phyloP scores from a whole-genome alignment of 2,329 filamentous ascomycete genomes.

The Penicillium griseofulvum region DNA sequence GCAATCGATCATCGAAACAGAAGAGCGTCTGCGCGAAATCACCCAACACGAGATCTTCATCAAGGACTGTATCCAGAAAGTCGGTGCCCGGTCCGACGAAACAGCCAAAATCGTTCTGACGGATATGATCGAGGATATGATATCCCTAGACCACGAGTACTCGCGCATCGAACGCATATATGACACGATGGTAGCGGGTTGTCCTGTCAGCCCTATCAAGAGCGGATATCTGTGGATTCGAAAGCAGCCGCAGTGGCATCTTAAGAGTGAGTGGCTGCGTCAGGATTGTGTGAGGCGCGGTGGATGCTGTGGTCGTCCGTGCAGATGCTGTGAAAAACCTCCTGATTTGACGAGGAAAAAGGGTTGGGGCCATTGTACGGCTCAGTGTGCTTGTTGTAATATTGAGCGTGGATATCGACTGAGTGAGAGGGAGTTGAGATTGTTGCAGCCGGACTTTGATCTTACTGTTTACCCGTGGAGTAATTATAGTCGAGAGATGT shows the following conservation, averaged over 20 bases:
- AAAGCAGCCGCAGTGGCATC: constrained; percentile 4
- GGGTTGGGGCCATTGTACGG: constrained; percentile 8
- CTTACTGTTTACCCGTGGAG: constrained; percentile 4
- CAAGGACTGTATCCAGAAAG: constrained; percentile 1
- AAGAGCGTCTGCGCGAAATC: constrained; percentile 1
- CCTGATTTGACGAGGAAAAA: constrained; percentile 2
- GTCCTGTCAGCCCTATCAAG: constrained; percentile 4
- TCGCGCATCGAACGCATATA: not conserved
- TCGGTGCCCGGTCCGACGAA: not conserved
- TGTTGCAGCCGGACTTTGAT: constrained; percentile 3
- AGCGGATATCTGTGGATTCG: constrained; percentile 5
- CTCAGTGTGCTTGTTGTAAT: constrained; percentile 5
- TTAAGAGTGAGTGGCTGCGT: constrained; percentile 1
- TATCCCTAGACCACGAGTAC: constrained; percentile 1
- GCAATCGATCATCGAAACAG: constrained; percentile 7
- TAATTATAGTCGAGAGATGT: constrained; percentile 8
- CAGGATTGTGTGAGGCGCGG: constrained; percentile 8
- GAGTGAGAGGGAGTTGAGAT: not conserved
- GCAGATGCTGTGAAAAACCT: constrained; percentile 4
- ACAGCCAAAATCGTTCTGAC: not conserved
- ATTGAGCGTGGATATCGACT: not conserved
- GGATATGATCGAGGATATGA: constrained; percentile 7
- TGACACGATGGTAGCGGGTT: not conserved
- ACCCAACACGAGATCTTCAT: constrained; percentile 2
- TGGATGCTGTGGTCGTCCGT: constrained; percentile 11